Conservation (phyloP, 345 rosid genomes). For the Eucalyptus curtisii region DNA sequence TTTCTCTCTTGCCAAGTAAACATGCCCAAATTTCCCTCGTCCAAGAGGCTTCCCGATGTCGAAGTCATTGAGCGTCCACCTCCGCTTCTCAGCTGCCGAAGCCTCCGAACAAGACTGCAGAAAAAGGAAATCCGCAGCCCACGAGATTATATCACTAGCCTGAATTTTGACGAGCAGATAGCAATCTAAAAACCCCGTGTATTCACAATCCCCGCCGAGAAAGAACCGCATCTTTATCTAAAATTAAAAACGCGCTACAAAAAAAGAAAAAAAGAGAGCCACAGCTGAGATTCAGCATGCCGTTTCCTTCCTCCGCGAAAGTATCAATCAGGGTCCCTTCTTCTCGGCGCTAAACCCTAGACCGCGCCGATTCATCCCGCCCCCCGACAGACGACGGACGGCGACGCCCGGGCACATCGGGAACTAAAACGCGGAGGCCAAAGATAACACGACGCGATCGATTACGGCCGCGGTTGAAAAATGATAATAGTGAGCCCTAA, state of each 20-base stretch:
- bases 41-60: slow-evolving; percentile 97
- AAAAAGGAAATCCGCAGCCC: neutral
- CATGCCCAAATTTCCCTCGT: slow-evolving; percentile 93
- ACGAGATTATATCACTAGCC: neutral
- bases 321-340: no score
- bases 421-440: neutral
- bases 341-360: neutral
- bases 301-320: neutral
- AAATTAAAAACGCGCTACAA: no score
- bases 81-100: slow-evolving; percentile 34
- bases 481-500: no score
- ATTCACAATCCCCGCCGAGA: neutral
- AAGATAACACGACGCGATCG: neutral
- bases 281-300: neutral
- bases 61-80: slow-evolving; percentile 83
- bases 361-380: neutral
- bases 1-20: slow-evolving; percentile 88
- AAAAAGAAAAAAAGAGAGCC: no score
- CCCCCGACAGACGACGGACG: neutral
- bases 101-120: slow-evolving; percentile 47
- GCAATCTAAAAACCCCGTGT: neutral
- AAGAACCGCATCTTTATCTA: no score
- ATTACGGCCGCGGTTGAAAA: neutral
- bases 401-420: neutral
- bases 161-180: neutral